Base-by-base conservation (phyloP, 495 filamentous ascomycete species). In the Tuber borchii region DNA sequence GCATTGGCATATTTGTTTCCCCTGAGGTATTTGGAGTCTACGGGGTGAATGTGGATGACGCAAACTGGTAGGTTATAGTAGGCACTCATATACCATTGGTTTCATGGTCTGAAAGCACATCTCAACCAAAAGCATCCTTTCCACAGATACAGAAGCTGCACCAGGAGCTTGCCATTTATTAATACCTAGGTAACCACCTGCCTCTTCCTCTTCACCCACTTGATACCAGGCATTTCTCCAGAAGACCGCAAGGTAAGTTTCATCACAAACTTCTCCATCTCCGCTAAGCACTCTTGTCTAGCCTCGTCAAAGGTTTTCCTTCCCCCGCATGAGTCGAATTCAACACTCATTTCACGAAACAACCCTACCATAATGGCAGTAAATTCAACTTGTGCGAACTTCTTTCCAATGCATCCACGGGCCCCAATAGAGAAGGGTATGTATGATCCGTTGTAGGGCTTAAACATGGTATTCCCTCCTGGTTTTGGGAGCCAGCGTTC, bases 341-440 rank as follows among this genome's bases (percentile, higher is more conserved):
- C 89, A 20, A 93, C 85, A 75, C 86, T 89, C 83, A 90, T 91
- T 65, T 87, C 84, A 73, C 87, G 85, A 75, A 93, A 91, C 17
- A 94, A 84, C 22, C 89, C 87, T 2, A 90, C 86, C 74, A 95
- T 85, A 74, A 89, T 90, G 0, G 90, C 90, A 44, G 89, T 84
- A 51, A 91, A 85, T 81, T 95, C 91, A 77, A 93, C 92, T 83
- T 93, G 90, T n/a, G 92, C 92, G 79, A 94, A 92, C 78, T 89
- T 88, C 73, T 88, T 87, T 75, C 87, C 93, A 77, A 89, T 86
- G 84, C 90, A 95, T 76, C 90, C 89, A 75, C 89, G 87, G 42
- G 87, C 84, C 2, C 93, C 92, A 44, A 92, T 91, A 70, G 89
- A 90, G 83, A 93, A 95, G 0, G 92, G 90, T 12, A 93, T 77